Evolutionary conservation across 1,284 basidiomycete species (phyloP), one percentile per base, ranked within the genome.

Genomic region (Exsudoporus floridanus): DNA sequence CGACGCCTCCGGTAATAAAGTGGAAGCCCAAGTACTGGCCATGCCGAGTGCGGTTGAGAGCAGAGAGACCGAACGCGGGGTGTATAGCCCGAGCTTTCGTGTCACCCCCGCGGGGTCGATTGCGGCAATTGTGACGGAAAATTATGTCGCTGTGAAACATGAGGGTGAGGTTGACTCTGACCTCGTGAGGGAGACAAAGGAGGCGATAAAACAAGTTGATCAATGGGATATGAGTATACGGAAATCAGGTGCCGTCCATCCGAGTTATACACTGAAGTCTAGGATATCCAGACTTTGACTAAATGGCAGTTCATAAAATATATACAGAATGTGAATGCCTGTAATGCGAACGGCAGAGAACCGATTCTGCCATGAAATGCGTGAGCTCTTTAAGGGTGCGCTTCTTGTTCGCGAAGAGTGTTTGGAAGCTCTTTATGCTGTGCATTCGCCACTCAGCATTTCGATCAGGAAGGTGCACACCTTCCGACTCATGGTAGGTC

Each of bases 41-140:
- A 90, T 90, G 0, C 86, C 90, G 0, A 74, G 79, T 35, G 82
- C 78, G 5, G 72, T 90, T 14, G 55, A n/a, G n/a, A n/a, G n/a
- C n/a, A n/a, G 69, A 79, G 51, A 65, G 41, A 42, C 50, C 0
- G 43, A 61, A 23, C 63, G 60, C 7, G 65, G 82, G 77, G 49
- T 94, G 9, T 94, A 94, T 71, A 97, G 96, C 70, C 93, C 94
- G 4, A 90, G 88, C 56, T 97, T 96, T 69, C 94, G 96, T 66
- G 92, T 97, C 16, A 96, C 94, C 0, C 93, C 94, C 1, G 90
- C 92, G 2, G 86, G 90, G 57, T 71, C 85, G 42, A 89, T 89
- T 52, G 84, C 81, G 10, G 90, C 89, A n/a, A 89, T 94, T 46
- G 91, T 93, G 7, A 94, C 92, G 5, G 92, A 94, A 74, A 93